Percentiles rank a stretch among this genome's conserved stretches.
Conservation (phyloP, 306 rosid genomes). For the Abrus precatorius region DNA sequence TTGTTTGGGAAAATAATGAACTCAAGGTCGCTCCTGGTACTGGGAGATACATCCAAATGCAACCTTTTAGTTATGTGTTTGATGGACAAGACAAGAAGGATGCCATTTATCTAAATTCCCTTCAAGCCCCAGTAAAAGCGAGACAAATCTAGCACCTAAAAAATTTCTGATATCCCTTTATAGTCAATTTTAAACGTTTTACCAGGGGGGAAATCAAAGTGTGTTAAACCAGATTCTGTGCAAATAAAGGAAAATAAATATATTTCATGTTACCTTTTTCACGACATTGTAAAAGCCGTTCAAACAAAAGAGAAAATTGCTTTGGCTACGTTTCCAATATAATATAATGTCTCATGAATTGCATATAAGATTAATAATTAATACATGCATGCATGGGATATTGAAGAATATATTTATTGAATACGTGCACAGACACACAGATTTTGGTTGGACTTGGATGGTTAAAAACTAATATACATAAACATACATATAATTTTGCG, state of each 20-base stretch:
- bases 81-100: slow-evolving; percentile 77
- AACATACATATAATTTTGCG: too few species aligned
- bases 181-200: neutral
- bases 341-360: too few species aligned
- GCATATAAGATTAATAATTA: too few species aligned
- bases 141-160: slow-evolving; percentile 47
- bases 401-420: too few species aligned
- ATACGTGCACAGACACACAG: too few species aligned
- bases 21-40: slow-evolving; percentile 78
- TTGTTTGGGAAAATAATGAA: slow-evolving; percentile 90
- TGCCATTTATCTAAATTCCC: slow-evolving; percentile 75
- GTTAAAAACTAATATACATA: too few species aligned
- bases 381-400: too few species aligned
- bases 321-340: too few species aligned
- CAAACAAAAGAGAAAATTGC: too few species aligned
- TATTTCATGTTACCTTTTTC: too few species aligned
- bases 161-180: neutral
- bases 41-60: slow-evolving; percentile 79
- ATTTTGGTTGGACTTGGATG: too few species aligned
- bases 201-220: neutral
- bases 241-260: slow-evolving; percentile 25
- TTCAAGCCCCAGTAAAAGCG: slow-evolving; percentile 83
- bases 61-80: slow-evolving; percentile 72
- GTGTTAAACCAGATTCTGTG: slow-evolving; percentile 2
- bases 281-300: too few species aligned